Base-by-base conservation (phyloP, 2,329 filamentous ascomycete genomes). In the Pseudopithomyces maydicus region DNA sequence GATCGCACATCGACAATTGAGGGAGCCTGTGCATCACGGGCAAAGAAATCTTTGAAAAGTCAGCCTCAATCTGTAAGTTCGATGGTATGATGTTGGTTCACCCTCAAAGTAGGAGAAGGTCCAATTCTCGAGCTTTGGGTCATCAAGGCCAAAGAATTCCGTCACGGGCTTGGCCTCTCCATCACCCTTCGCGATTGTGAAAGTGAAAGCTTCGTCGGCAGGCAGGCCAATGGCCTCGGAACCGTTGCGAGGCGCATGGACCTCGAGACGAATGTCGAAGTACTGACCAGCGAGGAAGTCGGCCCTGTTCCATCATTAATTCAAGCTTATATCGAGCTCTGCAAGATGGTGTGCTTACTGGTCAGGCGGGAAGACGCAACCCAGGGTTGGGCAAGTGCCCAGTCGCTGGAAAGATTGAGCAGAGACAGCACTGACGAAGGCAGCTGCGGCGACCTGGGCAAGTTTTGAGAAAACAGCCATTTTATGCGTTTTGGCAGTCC, bases 261-360 rank as follows among this genome's bases (percentile, higher is more conserved):
- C 85, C 74, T 95, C 91, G 57, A 94, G 84, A 57, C 91, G 88
- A 61, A 96, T 88, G 72, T 95, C 91, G 70, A 95, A 95, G 74
- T 85, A 88, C 78, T 95, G 91, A 12, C 91, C 91, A 5, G 91
- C 88, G 17, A 96, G 83, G 78, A 95, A 95, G 69, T 95, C 91
- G 62, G 89, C 87, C 78, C 82, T 84, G 58, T 17, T 47, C 19
- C 33, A 47, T 46, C 50, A 52, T 58, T 38, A 52, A 32, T 15
- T 51, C 15, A 36, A 55, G 54, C 45, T 59, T 33, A 36, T 32
- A 22, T 10, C 1, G 32, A 61, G 48, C 51, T 58, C 7, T 44
- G 11, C 22, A 14, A 29, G 11, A 22, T 17, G 36, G 50, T 47
- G 44, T 44, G 57, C 80, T 66, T 74, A 82, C 80, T 85, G 82